A percentile compares a stretch with the other conserved stretches of the same genome.
Evolutionary conservation across 768 basidiomycete genomes (phyloP).

Genomic region (Rhizopogon salebrosus): DNA sequence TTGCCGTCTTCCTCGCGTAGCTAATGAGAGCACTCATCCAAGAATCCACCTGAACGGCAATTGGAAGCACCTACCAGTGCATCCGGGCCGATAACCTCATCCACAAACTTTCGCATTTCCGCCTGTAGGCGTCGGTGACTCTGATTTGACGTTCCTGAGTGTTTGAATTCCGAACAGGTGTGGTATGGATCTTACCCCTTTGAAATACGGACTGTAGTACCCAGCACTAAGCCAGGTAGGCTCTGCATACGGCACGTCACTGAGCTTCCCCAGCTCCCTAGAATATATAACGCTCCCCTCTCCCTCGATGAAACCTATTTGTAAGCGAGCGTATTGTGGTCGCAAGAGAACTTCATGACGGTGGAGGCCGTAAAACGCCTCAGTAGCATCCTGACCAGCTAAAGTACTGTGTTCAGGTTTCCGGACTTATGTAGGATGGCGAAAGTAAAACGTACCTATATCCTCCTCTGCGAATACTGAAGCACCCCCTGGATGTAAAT

Average conservation of each 20-base stretch:
- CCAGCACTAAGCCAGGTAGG: conserved; percentile 67
- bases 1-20: conserved; percentile 54
- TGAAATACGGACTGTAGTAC: conserved; percentile 72
- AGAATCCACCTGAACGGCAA: conserved; percentile 5
- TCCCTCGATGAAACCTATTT: conserved; percentile 59
- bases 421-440: neutral
- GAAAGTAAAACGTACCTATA: conserved; percentile 46
- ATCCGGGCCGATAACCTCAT: conserved; percentile 51
- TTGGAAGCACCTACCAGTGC: conserved; percentile 16
- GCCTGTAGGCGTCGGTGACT: conserved; percentile 37
- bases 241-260: conserved; percentile 74
- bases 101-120: conserved; percentile 53
- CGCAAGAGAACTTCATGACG: conserved; percentile 63
- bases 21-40: conserved; percentile 17
- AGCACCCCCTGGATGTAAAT: conserved; percentile 78
- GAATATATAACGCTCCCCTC: conserved; percentile 47
- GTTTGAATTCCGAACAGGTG: neutral
- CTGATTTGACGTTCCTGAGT: conserved; percentile 38
- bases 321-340: conserved; percentile 60
- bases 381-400: conserved; percentile 78
- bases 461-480: conserved; percentile 70
- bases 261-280: conserved; percentile 47
- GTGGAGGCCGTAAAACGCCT: conserved; percentile 76
- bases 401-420: neutral
- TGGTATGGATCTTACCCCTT: conserved; percentile 40